Evolutionary conservation across 345 rosid species (phyloP).

Genomic region (Linum lewisii): DNA sequence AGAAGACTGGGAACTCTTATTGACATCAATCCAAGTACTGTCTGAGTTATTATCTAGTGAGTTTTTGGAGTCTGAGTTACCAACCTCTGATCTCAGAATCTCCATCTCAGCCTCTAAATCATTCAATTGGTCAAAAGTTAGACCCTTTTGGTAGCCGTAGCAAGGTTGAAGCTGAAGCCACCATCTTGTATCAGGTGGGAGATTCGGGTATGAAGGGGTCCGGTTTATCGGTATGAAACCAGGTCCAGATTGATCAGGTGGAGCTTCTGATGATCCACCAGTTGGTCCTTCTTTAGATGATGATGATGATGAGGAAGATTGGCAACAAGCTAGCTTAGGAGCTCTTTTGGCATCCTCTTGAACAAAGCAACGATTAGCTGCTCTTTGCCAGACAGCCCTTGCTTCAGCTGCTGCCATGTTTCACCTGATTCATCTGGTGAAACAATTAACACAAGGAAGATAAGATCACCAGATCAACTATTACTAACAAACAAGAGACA

Average conservation of each 20-base stretch:
- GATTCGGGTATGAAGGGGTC: slow-evolving; percentile 36
- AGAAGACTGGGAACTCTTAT: background rate
- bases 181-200: slow-evolving; percentile 47
- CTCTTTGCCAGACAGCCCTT: slow-evolving; percentile 85
- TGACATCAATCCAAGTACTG: slow-evolving; percentile 18
- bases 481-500: background rate
- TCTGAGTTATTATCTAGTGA: background rate
- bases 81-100: slow-evolving; percentile 20
- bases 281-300: slow-evolving; percentile 46
- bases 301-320: slow-evolving; percentile 58
- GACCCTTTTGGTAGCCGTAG: slow-evolving; percentile 47
- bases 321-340: slow-evolving; percentile 81
- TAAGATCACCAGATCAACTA: background rate
- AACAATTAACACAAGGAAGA: background rate
- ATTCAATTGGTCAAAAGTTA: slow-evolving; percentile 35
- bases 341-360: slow-evolving; percentile 99
- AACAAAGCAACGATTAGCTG: slow-evolving; percentile 85
- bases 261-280: slow-evolving; percentile 22
- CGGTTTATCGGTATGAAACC: slow-evolving; percentile 52
- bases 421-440: slow-evolving; percentile 24
- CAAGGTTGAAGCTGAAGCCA: slow-evolving; percentile 67
- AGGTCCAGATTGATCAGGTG: slow-evolving; percentile 28
- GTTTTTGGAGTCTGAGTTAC: slow-evolving; percentile 17
- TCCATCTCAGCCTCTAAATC: slow-evolving; percentile 44
- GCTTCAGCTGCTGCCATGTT: slow-evolving; percentile 88